phyloP scores from a whole-genome alignment of 495 filamentous ascomycete genomes.

The Lasiosphaeriaceae sp. region DNA sequence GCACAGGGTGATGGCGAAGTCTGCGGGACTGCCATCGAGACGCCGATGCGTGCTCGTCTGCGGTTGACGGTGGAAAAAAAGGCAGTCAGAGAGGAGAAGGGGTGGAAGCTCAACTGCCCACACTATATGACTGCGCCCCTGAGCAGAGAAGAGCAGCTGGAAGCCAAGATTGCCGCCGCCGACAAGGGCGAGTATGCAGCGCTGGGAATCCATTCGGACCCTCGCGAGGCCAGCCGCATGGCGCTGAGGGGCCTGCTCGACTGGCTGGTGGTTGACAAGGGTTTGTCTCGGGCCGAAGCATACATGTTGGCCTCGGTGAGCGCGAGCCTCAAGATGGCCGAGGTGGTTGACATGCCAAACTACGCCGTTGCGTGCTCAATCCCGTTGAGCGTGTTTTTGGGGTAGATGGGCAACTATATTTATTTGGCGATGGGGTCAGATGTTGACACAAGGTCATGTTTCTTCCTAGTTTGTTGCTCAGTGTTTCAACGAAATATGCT shows the following conservation, averaged over 20 bases:
- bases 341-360: constrained; percentile 50
- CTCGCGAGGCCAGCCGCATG: constrained; percentile 42
- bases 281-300: constrained; percentile 40
- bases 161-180: constrained; percentile 13
- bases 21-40: constrained; percentile 54
- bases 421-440: no score
- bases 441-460: no score
- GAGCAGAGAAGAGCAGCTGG: constrained; percentile 16
- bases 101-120: constrained; percentile 38
- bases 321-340: constrained; percentile 42
- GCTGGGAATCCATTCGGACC: constrained; percentile 41
- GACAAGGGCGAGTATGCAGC: constrained; percentile 44
- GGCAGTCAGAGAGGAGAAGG: constrained; percentile 20
- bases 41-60: constrained; percentile 43
- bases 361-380: constrained; percentile 45
- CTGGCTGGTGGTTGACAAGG: constrained; percentile 44
- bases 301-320: constrained; percentile 51
- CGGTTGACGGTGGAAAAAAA: constrained; percentile 42
- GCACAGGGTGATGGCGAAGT: constrained; percentile 53
- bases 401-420: no score
- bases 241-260: constrained; percentile 41
- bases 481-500: no score
- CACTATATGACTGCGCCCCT: constrained; percentile 39
- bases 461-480: no score
- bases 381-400: constrained; percentile 41